Conservation (phyloP, 768 basidiomycete species). For the Trametes maxima region DNA sequence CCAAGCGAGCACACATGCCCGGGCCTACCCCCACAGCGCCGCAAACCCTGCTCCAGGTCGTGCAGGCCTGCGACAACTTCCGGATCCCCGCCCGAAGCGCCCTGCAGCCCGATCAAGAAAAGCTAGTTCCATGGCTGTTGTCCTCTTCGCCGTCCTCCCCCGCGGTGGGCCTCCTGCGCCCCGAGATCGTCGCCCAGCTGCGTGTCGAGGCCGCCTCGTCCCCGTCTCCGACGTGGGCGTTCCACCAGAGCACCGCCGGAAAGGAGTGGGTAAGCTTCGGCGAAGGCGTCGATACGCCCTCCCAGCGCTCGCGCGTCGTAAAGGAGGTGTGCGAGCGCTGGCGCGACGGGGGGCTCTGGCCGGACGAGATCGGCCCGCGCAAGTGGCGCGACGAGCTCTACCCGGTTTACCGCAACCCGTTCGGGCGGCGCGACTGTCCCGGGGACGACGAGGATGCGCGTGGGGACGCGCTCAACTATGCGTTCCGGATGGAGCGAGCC, state of each 20-base stretch:
- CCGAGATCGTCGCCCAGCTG: constrained; percentile 57
- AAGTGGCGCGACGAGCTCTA: constrained; percentile 92
- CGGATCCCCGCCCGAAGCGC: constrained; percentile 33
- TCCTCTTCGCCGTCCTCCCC: constrained; percentile 51
- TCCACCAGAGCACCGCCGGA: constrained; percentile 14
- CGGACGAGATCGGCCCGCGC: constrained; percentile 65
- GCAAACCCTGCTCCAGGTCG: constrained; percentile 56
- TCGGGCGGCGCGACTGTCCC: constrained; percentile 54
- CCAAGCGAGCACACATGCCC: constrained; percentile 4
- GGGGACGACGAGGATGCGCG: constrained; percentile 19
- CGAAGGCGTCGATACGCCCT: constrained; percentile 52
- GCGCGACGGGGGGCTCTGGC: constrained; percentile 65
- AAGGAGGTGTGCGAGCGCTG: constrained; percentile 72
- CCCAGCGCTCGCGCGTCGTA: constrained; percentile 62
- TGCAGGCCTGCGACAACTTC: constrained; percentile 76
- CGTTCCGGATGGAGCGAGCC: constrained; percentile 87
- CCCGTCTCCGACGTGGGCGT: constrained; percentile 44
- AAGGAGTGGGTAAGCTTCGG: constrained; percentile 49
- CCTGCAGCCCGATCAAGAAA: constrained; percentile 36
- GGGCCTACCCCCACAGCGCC: constrained; percentile 16
- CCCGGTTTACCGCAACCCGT: constrained; percentile 70
- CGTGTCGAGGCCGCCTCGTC: constrained; percentile 47
- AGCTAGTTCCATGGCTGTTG: constrained; percentile 59
- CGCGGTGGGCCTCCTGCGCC: constrained; percentile 62
- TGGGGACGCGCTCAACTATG: constrained; percentile 53